These are phyloP conservation scores for Penicillium sumatraense DNA, from an alignment of 2,329 filamentous ascomycete species.

Conservation along the genomic window DNA sequence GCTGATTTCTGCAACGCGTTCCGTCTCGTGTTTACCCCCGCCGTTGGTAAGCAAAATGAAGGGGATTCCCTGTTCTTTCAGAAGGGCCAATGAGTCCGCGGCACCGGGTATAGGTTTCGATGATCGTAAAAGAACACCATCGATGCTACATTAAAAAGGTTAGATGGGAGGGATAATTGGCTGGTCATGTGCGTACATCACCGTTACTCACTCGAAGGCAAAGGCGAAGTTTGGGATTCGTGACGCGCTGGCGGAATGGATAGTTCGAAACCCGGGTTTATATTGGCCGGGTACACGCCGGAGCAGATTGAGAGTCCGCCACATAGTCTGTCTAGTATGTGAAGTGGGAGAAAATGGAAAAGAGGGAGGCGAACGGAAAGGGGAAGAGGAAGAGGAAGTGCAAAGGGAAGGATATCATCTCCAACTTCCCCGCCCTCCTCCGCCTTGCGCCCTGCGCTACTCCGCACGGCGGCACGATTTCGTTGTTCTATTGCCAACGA, in stretches of 20 bases:
- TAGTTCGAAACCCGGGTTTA: slow-evolving; percentile 25
- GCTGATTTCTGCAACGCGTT: slow-evolving; percentile 72
- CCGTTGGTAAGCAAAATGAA: slow-evolving; percentile 97
- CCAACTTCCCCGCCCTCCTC: background rate
- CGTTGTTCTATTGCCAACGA: too few species aligned
- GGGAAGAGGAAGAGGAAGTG: background rate
- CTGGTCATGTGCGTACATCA: slow-evolving; percentile 8
- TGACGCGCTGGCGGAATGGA: slow-evolving; percentile 35
- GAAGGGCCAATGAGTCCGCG: slow-evolving; percentile 70
- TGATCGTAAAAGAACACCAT: slow-evolving; percentile 90
- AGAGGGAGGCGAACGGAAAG: background rate
- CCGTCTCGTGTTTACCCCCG: slow-evolving; percentile 80
- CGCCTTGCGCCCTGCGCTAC: background rate
- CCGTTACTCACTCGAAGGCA: slow-evolving; percentile 48
- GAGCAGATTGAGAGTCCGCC: slow-evolving; percentile 32
- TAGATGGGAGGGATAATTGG: slow-evolving; percentile 13
- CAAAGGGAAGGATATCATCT: slow-evolving; percentile 13
- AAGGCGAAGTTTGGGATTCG: slow-evolving; percentile 49
- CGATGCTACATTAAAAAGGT: slow-evolving; percentile 63
- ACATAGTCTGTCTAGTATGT: slow-evolving; percentile 33
- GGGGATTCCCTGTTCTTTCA: slow-evolving; percentile 76
- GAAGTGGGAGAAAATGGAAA: background rate
- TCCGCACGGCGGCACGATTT: too few species aligned
- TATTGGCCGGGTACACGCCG: slow-evolving; percentile 29
- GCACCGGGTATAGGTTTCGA: slow-evolving; percentile 80